Evolutionary conservation across 2,329 filamentous ascomycete species (phyloP), one percentile per base, ranked within the genome.

Genomic region (Cladorrhinum sp.): DNA sequence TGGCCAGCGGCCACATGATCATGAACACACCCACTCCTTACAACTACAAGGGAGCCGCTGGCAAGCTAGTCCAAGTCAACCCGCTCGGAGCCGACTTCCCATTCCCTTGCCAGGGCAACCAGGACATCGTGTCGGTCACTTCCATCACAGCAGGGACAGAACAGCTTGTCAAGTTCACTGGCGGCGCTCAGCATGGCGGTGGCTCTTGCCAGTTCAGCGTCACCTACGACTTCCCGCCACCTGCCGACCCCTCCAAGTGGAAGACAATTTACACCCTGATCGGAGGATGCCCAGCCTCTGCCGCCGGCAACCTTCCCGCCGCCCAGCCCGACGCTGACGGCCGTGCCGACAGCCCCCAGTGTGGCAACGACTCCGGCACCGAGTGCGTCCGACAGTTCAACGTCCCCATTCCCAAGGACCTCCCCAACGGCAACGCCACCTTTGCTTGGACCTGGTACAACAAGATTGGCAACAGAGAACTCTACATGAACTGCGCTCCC

Each of bases 401-500:
- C 41, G 57, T 70, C 16, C 65, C 67, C 24, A 65, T 73, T 32
- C 72, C 72, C 16, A 65, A 65, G 41, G 62, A 62, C 8, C 53
- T 73, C 10, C 57, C 64, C 8, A 62, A 64, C 16, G 71, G 70
- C 67, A 70, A 62, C 76, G 84, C 82, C 27, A 73, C 87, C 0
- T 76, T 88, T 10, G 80, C 81, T 1, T 88, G 86, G 85, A 84
- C 81, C 4, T 84, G 82, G 82, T 83, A 85, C 71, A 85, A 85
- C 72, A 78, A 80, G 64, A 71, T 85, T 16, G 85, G 85, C 5
- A 85, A 86, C 65, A 78, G 85, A 18, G 85, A 88, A 68, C 84
- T 86, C 78, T 89, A 89, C 75, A 87, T 87, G 83, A 86, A 86
- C 71, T 89, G 86, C 65, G 85, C 85, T 0, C 79, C 80, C 12